A percentile compares a stretch with the other conserved stretches of the same genome.
phyloP scores from a whole-genome alignment of 768 basidiomycete genomes.

The Suillus subaureus region DNA sequence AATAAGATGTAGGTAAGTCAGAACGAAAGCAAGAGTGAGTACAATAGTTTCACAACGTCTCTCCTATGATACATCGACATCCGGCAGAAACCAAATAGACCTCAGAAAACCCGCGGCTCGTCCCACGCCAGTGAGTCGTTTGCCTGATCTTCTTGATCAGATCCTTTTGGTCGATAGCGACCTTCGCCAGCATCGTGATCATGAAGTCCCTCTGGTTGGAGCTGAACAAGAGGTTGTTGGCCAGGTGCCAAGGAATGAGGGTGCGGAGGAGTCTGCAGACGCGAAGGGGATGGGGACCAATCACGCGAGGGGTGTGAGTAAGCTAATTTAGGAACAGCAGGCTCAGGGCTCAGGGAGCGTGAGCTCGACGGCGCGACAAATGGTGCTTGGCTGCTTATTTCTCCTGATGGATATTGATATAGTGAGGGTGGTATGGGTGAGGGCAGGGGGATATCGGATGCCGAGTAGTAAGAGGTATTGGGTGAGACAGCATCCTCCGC shows the following conservation, averaged over 20 bases:
- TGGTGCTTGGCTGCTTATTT: conserved; percentile 41
- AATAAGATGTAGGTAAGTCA: conserved; percentile 4
- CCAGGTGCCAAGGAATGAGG: background rate
- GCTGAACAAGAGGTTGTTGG: background rate
- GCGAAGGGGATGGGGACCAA: conserved; percentile 13
- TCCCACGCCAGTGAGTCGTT: conserved; percentile 14
- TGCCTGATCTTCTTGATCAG: conserved; percentile 5
- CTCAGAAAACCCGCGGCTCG: conserved; percentile 26
- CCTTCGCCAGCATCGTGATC: conserved; percentile 11
- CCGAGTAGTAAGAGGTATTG: conserved; percentile 64
- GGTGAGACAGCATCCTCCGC: conserved; percentile 28
- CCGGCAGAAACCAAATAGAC: conserved; percentile 9
- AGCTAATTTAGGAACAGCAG: conserved; percentile 9
- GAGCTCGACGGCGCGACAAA: conserved; percentile 12
- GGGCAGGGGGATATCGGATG: conserved; percentile 48
- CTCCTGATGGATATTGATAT: conserved; percentile 48
- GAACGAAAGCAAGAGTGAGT: conserved; percentile 12
- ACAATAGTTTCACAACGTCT: conserved; percentile 12
- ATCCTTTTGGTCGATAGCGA: conserved; percentile 15
- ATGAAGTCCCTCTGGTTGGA: background rate
- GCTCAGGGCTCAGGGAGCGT: conserved; percentile 5
- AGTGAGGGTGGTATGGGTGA: conserved; percentile 60
- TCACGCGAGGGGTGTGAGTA: conserved; percentile 20
- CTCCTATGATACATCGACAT: conserved; percentile 17
- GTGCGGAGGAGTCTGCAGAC: background rate